Conservation (phyloP, 2,329 filamentous ascomycete species). For the Apiospora rasikravindrae region DNA sequence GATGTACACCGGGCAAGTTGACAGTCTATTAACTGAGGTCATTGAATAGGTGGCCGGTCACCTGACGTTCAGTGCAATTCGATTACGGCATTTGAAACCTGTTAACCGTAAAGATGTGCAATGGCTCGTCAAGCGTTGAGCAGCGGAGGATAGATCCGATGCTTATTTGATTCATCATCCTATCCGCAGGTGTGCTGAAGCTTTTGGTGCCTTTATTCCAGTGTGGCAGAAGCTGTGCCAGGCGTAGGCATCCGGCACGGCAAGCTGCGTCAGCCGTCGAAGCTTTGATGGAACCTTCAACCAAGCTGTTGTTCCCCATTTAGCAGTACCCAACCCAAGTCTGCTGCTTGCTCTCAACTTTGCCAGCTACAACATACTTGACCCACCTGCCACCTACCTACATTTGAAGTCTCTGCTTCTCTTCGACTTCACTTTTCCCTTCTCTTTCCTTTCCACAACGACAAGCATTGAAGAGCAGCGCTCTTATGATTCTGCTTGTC, state of each 20-base stretch:
- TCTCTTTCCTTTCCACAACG: neutral
- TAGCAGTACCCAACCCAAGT: constrained; percentile 7
- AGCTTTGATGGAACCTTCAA: neutral
- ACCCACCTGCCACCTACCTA: neutral
- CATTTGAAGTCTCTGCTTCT: neutral
- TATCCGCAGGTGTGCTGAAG: too few species aligned
- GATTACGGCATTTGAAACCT: neutral
- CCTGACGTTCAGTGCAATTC: neutral
- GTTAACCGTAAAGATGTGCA: neutral
- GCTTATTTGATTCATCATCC: neutral
- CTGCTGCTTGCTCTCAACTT: constrained; percentile 3
- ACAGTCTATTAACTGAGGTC: too few species aligned
- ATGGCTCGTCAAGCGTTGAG: neutral
- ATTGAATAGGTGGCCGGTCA: too few species aligned
- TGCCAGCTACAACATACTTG: neutral
- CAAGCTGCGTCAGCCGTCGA: neutral
- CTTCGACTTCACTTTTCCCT: constrained; percentile 2
- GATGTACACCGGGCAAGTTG: too few species aligned
- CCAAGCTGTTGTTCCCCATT: neutral
- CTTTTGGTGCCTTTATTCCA: neutral
- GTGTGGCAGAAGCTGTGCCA: neutral
- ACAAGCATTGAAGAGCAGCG: constrained; percentile 2
- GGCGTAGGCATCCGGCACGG: constrained; percentile 13
- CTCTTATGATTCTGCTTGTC: neutral
- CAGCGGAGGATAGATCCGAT: neutral